Evolutionary conservation across 768 basidiomycete species (phyloP), one percentile per base, ranked within the genome.

Genomic region (Solioccasus polychromus): DNA sequence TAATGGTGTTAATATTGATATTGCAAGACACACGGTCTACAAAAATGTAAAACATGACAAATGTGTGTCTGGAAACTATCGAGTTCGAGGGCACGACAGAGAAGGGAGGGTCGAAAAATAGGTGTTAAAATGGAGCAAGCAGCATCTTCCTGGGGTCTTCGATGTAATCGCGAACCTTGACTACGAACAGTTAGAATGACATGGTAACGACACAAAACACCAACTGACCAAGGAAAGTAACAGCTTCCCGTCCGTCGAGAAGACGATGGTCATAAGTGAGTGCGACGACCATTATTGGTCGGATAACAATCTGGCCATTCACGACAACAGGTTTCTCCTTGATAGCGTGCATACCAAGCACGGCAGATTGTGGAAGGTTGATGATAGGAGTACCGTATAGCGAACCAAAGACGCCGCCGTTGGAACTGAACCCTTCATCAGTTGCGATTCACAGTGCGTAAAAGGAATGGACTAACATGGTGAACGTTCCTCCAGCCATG

Each of bases 351-450:
- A 98, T 97, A 48, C 89, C 94, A 44, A 99, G 81, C 7, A 97
- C 92, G 42, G 93, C 95, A 19, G 92, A 71, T 66, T 97, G 95
- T 4, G 94, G 95, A 35, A 94, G 74, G 75, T 97, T 98, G 71
- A 98, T 95, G 62, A 99, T 99, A 29, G 95, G 95, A n/a, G 95
- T 99, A 31, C 95, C 95, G 60, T 86, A 96, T 39, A 99, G 73
- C 39, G 92, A 95, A 35, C 95, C 95, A 61, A 99, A 99, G 64
- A 99, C 95, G 58, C 95, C 95, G 35, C 95, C 96, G 62, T 99
- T 99, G 31, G 96, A 98, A 68, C 92, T 95, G 51, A 19, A 49
- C 8, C n/a, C n/a, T n/a, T n/a, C n/a, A 7, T n/a, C 8, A 8
- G 10, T 18, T 2, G 26, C 51, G 30, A 57, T 34, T 42, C 8